Conservation (phyloP, 2,329 filamentous ascomycete genomes). For the Colletotrichum sp. region DNA sequence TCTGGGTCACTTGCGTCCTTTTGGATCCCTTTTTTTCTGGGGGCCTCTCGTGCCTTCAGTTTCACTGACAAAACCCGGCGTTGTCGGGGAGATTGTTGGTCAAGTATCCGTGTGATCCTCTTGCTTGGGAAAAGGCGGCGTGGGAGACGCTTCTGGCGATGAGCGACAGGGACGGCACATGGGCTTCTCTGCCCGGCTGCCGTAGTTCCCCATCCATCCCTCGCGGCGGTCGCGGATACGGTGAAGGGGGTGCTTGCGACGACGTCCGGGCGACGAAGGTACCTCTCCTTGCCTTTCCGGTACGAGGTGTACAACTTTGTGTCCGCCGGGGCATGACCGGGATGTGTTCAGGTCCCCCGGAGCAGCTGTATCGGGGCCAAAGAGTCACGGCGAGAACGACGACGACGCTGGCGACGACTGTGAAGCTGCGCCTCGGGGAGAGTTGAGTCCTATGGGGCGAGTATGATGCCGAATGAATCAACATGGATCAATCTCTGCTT, state of each 20-base stretch:
- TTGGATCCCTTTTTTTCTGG: not conserved
- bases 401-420: slow-evolving; percentile 7
- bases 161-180: slow-evolving; percentile 22
- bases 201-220: not conserved
- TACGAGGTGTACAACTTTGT: not conserved
- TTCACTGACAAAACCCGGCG: slow-evolving; percentile 5
- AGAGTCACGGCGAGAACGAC: not conserved
- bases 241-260: not conserved
- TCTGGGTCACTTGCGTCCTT: not conserved
- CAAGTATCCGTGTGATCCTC: not conserved
- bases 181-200: not conserved
- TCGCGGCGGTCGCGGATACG: slow-evolving; percentile 14
- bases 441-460: not conserved
- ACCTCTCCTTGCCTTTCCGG: not conserved
- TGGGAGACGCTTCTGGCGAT: slow-evolving; percentile 5
- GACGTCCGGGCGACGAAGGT: not conserved
- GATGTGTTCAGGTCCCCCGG: not conserved
- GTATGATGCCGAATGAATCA: slow-evolving; percentile 1
- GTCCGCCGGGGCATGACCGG: not conserved
- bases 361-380: not conserved
- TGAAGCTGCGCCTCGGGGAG: not conserved
- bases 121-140: not conserved
- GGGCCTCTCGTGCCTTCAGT: not conserved
- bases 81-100: slow-evolving; percentile 7
- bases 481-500: not conserved